Conservation (phyloP, 2,329 filamentous ascomycete species). For the Neonectria hederae region DNA sequence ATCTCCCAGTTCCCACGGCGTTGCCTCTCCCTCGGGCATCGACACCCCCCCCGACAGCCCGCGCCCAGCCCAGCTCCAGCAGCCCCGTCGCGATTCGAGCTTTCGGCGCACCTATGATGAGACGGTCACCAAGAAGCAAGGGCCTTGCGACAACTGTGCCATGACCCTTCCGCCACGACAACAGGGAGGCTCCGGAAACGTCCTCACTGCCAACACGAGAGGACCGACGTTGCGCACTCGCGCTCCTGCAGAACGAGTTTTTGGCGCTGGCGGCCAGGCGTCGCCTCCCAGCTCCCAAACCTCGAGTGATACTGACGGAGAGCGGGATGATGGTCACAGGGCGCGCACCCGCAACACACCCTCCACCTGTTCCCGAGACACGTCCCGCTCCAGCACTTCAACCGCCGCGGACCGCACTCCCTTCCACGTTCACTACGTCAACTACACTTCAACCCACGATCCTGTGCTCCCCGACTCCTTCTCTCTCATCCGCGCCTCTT, state of each 20-base stretch:
- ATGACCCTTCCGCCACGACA: slow-evolving; percentile 65
- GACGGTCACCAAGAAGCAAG: slow-evolving; percentile 69
- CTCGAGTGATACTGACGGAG: slow-evolving; percentile 62
- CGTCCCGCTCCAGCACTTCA: slow-evolving; percentile 63
- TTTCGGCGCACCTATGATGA: slow-evolving; percentile 73
- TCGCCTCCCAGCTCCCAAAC: slow-evolving; percentile 64
- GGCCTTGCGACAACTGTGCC: slow-evolving; percentile 74
- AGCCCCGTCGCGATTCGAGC: slow-evolving; percentile 63
- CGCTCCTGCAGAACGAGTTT: slow-evolving; percentile 68
- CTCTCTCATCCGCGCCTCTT: slow-evolving; percentile 73
- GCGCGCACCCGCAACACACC: slow-evolving; percentile 54
- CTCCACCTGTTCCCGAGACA: slow-evolving; percentile 54
- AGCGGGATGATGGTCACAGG: slow-evolving; percentile 55
- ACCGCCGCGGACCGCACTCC: slow-evolving; percentile 56
- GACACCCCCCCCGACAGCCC: slow-evolving; percentile 70
- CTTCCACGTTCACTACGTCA: slow-evolving; percentile 71
- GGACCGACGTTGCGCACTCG: slow-evolving; percentile 68
- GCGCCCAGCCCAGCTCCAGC: slow-evolving; percentile 51
- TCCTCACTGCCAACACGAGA: slow-evolving; percentile 51
- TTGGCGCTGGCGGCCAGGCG: slow-evolving; percentile 55
- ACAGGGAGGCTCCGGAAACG: slow-evolving; percentile 38
- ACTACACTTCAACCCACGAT: slow-evolving; percentile 75
- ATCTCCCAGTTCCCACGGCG: slow-evolving; percentile 48
- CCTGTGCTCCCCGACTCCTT: slow-evolving; percentile 70
- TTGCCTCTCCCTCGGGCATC: slow-evolving; percentile 53